Evolutionary conservation across 225 moss, liverwort and hornwort genomes (phyloP), one percentile per base, ranked within the genome.

Genomic region (Physcomitrium patens): DNA sequence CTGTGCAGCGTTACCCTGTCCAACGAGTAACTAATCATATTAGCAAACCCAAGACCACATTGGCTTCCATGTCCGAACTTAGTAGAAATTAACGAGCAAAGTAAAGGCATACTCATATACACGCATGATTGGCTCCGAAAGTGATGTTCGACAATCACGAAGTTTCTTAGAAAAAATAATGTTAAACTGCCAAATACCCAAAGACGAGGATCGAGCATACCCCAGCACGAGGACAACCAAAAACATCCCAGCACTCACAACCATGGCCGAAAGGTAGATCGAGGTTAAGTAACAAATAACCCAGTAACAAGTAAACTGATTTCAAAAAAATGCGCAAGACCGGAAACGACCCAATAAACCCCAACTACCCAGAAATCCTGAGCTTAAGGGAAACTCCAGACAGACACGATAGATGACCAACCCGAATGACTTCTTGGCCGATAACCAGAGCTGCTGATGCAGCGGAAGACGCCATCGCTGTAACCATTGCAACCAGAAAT

Each of bases 1-100:
- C 56, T 84, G 86, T 46, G 77, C 51, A 4, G 66, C 75, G 55
- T 78, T 75, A 17, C 78, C 80, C 91, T 93, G 89, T 14, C 48
- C 10, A 49, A 43, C 6, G 54, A 60, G 67, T 68, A 55, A 52
- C 63, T 28, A 47, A 60, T 23, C 19, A 12, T 37, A 68, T 73
- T 59, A 81, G 76, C 63, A 48, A 17, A n/a, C 48, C 37, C 9
- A 50, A 48, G 14, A 56, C n/a, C 8, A 53, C 0, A 44, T 31
- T 53, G 47, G 0, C 49, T 49, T 1, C 49, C 49, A 49, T 15
- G 14, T 49, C 12, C 49, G 14, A 15, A 49, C 49, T 12, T 15
- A 49, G 49, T 49, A 49, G 49, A 14, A 49, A 49, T 15, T 49
- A 12, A 3, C 12, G 1, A 49, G 12, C 13, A 49, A 49, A n/a